These are phyloP conservation scores for Beauveria pseudobassiana DNA, from an alignment of 2,329 filamentous ascomycete genomes.

Conservation along the genomic window DNA sequence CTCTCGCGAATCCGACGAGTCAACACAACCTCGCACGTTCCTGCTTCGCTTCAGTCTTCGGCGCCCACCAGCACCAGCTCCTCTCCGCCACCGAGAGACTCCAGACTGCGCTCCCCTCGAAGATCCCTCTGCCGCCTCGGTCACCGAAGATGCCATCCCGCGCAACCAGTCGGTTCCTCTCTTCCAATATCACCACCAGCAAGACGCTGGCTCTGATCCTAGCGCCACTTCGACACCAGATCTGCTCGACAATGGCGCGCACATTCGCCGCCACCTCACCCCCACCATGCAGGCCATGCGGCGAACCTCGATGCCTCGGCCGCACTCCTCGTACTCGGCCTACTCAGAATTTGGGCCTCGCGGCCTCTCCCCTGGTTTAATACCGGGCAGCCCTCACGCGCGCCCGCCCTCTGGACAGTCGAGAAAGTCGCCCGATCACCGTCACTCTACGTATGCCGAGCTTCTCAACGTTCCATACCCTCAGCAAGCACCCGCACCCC, in stretches of 20 bases:
- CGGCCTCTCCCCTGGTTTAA: constrained; percentile 51
- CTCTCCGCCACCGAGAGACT: constrained; percentile 43
- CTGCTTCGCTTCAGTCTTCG: constrained; percentile 42
- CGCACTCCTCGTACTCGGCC: constrained; percentile 68
- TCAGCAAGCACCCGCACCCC: constrained; percentile 61
- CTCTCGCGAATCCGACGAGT: constrained; percentile 47
- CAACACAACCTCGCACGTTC: constrained; percentile 41
- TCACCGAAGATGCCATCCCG: constrained; percentile 36
- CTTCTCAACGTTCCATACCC: constrained; percentile 66
- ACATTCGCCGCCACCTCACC: constrained; percentile 55
- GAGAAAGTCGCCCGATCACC: constrained; percentile 48
- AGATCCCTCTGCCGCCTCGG: constrained; percentile 43
- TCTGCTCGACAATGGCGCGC: constrained; percentile 40
- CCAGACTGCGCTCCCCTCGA: constrained; percentile 36
- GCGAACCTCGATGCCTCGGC: constrained; percentile 56
- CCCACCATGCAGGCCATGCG: constrained; percentile 47
- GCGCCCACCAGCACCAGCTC: constrained; percentile 50
- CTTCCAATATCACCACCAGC: constrained; percentile 57
- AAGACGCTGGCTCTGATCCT: constrained; percentile 35
- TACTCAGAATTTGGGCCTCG: constrained; percentile 61
- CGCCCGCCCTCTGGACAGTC: constrained; percentile 43
- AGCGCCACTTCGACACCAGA: constrained; percentile 44
- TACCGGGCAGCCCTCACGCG: constrained; percentile 33
- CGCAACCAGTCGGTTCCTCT: constrained; percentile 43
- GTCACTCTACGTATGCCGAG: constrained; percentile 49